Evolutionary conservation across 1,284 basidiomycete genomes (phyloP), one percentile per base, ranked within the genome.

Genomic region (Ganoderma lingzhi): DNA sequence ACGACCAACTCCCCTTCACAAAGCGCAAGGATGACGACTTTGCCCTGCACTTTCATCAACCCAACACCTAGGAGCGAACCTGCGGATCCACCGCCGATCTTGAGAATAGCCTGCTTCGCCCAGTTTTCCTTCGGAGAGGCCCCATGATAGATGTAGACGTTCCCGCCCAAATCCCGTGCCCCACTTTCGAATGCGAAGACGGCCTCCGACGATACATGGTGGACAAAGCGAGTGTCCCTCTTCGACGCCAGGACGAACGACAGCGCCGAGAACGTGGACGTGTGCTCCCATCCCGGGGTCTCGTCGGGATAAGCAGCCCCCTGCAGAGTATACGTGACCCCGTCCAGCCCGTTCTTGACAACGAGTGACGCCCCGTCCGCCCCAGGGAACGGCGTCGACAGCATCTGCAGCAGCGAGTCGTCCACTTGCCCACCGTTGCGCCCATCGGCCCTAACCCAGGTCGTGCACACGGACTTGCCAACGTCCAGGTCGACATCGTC

Each of bases 181-280:
- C 94, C 92, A 69, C 89, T 88, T 78, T 97, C 96, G 74, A 98
- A 95, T 0, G 93, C 95, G 62, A 96, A 82, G 0, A 94, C 90
- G 9, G 85, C 84, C 44, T 82, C 77, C 0, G 81, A 76, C 0
- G 84, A 79, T 41, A 90, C 80, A 76, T 97, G 95, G 74, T 92
- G 87, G 1, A 92, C 92, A 80, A 96, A 95, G 15, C 94, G 88
- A 0, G 93, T 90, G 79, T 97, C 96, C 35, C 90, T 90, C 80
- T 99, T 99, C 4, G 96, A 97, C 1, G 96, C 96, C 39, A 99
- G 86, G 23, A 99, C 97, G 78, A 98, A 99, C 0, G 95, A 88
- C 4, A 99, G 87, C 0, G 96, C 97, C 5, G 95, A 92, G 78
- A 91, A 95, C 0, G 96, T 98, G 12, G 88, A 85, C 1, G 81